Evolutionary conservation across 2,329 filamentous ascomycete species (phyloP).

Genomic region (Colletotrichum sojae): DNA sequence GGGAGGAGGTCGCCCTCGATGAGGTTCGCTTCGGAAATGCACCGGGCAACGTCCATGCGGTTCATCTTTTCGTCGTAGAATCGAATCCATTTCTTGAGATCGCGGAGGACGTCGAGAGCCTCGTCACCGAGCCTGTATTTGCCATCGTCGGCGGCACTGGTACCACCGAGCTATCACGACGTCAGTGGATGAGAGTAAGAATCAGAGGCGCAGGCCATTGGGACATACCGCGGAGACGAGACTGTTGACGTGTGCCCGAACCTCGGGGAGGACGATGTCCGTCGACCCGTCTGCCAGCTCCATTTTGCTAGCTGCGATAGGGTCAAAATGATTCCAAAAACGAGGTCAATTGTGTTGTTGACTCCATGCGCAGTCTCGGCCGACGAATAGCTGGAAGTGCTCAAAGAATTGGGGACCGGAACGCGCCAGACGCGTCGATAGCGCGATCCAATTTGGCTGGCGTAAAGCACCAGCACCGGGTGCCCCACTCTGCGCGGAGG

Average conservation of each 20-base stretch:
- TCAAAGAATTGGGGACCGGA: slow-evolving; percentile 1
- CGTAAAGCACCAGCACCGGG: slow-evolving; percentile 1
- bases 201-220: not conserved
- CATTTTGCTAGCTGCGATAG: slow-evolving; percentile 57
- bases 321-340: slow-evolving; percentile 4
- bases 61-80: slow-evolving; percentile 95
- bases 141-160: slow-evolving; percentile 83
- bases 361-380: slow-evolving; percentile 19
- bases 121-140: slow-evolving; percentile 93
- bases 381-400: slow-evolving; percentile 5
- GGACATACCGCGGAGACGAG: slow-evolving; percentile 90
- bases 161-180: slow-evolving; percentile 82
- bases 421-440: slow-evolving; percentile 36
- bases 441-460: slow-evolving; percentile 17
- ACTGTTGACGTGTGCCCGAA: slow-evolving; percentile 93
- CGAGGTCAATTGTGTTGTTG: slow-evolving; percentile 13
- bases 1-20: slow-evolving; percentile 90
- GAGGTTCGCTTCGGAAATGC: slow-evolving; percentile 92
- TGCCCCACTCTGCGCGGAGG: not conserved
- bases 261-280: slow-evolving; percentile 88
- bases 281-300: slow-evolving; percentile 65
- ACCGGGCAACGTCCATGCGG: slow-evolving; percentile 94
- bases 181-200: slow-evolving; percentile 21
- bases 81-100: slow-evolving; percentile 95
- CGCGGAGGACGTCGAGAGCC: slow-evolving; percentile 89